These are phyloP conservation scores for Botryotinia narcissicola DNA, from an alignment of 2,329 filamentous ascomycete genomes.

Conservation along the genomic window DNA sequence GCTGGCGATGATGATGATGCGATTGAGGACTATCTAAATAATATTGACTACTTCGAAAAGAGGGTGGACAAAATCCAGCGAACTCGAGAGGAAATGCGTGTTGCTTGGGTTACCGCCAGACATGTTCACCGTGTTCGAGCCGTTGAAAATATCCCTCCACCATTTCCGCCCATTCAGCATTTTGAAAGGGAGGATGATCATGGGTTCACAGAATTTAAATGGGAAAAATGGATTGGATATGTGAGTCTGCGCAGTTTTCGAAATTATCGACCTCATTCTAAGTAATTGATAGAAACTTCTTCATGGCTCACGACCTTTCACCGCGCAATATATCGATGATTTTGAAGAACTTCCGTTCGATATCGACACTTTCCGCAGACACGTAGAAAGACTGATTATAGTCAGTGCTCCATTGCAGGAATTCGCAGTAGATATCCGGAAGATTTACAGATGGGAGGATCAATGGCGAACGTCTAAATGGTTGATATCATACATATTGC, in stretches of 20 bases:
- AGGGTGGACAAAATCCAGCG: constrained; percentile 30
- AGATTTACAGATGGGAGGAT: constrained; percentile 42
- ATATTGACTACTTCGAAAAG: constrained; percentile 27
- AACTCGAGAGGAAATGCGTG: constrained; percentile 38
- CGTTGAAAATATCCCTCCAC: constrained; percentile 25
- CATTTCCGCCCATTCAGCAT: constrained; percentile 30
- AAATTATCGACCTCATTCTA: constrained; percentile 5
- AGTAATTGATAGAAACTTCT: constrained; percentile 33
- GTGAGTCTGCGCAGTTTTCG: constrained; percentile 16
- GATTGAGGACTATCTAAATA: constrained; percentile 19
- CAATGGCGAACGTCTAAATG: constrained; percentile 38
- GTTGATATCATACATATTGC: constrained; percentile 27
- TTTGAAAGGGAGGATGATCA: constrained; percentile 33
- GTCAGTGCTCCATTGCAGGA: constrained; percentile 41
- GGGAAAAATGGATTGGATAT: constrained; percentile 38
- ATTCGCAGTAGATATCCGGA: constrained; percentile 38
- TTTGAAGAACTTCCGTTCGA: constrained; percentile 30
- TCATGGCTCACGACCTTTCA: constrained; percentile 38
- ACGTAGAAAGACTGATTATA: constrained; percentile 40
- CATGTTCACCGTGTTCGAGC: constrained; percentile 40
- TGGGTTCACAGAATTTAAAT: constrained; percentile 35
- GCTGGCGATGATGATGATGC: constrained; percentile 24
- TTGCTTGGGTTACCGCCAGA: constrained; percentile 41
- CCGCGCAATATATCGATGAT: constrained; percentile 41
- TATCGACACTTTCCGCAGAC: constrained; percentile 35